phyloP scores from a whole-genome alignment of 805 yeast genomes.

The Sugiyamaella mastotermitis region DNA sequence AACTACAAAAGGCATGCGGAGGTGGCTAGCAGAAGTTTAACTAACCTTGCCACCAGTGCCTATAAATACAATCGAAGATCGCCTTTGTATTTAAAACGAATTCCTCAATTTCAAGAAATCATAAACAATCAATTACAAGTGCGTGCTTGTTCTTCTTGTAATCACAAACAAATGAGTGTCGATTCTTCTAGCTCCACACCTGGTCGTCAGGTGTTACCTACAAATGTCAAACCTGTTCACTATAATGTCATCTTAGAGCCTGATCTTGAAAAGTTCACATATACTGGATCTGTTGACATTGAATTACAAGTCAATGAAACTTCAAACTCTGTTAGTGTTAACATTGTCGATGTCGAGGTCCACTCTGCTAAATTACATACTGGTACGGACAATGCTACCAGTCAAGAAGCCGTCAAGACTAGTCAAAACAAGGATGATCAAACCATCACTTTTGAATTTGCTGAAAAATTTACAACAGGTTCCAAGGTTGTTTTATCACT shows the following conservation, averaged over 20 bases:
- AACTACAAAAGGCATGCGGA: too few species aligned
- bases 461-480: slow-evolving; percentile 31
- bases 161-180: background rate
- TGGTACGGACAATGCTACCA: slow-evolving; percentile 22
- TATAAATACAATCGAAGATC: too few species aligned
- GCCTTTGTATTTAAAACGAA: too few species aligned
- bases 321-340: slow-evolving; percentile 46
- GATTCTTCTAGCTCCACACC: background rate
- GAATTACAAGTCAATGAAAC: slow-evolving; percentile 38
- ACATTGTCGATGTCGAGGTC: slow-evolving; percentile 60
- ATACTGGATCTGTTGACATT: slow-evolving; percentile 32
- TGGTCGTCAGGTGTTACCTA: slow-evolving; percentile 48
- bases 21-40: too few species aligned
- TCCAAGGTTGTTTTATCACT: slow-evolving; percentile 52
- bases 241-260: slow-evolving; percentile 68
- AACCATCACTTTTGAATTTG: slow-evolving; percentile 55
- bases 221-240: slow-evolving; percentile 62
- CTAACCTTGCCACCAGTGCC: too few species aligned
- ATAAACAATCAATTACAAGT: too few species aligned
- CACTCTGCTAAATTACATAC: slow-evolving; percentile 37
- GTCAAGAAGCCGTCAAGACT: slow-evolving; percentile 25
- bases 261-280: slow-evolving; percentile 37
- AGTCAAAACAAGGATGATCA: slow-evolving; percentile 50
- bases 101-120: too few species aligned
- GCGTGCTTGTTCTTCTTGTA: too few species aligned